Conservation (phyloP, 352 stramenopile genomes). For the Phytophthora sojae region DNA sequence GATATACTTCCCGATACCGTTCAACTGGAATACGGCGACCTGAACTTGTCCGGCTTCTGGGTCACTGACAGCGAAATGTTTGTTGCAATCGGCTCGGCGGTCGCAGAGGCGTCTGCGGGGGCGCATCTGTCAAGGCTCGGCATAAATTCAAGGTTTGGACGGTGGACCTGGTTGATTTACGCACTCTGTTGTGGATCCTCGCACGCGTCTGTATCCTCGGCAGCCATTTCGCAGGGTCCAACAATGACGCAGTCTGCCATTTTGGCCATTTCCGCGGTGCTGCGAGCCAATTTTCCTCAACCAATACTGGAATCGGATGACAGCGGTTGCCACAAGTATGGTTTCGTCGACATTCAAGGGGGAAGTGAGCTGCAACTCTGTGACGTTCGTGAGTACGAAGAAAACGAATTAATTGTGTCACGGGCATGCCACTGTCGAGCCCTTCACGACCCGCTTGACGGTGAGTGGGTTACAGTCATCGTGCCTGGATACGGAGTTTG, state of each 20-base stretch:
- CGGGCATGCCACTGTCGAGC: not conserved
- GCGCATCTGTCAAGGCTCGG: no score
- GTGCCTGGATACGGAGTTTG: conserved; percentile 12
- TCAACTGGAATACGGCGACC: no score
- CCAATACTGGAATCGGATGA: not conserved
- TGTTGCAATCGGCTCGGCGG: no score
- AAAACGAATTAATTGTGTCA: not conserved
- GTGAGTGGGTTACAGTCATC: not conserved
- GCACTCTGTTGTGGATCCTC: not conserved
- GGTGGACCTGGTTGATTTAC: not conserved
- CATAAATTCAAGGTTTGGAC: no score
- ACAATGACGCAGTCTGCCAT: not conserved
- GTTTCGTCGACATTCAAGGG: not conserved
- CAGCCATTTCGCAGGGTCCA: no score
- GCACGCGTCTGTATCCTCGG: not conserved
- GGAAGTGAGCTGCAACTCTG: not conserved
- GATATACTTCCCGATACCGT: no score
- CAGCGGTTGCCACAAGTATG: not conserved
- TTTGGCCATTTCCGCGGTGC: not conserved
- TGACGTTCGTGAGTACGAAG: not conserved
- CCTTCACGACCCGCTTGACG: not conserved
- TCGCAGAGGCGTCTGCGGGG: no score
- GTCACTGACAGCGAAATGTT: no score
- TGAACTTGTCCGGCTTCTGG: no score
- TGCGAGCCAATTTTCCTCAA: not conserved